A percentile compares a stretch with the other conserved stretches of the same genome.
Evolutionary conservation across 2,329 filamentous ascomycete genomes (phyloP).

Genomic region (Rhynchosporium agropyri): DNA sequence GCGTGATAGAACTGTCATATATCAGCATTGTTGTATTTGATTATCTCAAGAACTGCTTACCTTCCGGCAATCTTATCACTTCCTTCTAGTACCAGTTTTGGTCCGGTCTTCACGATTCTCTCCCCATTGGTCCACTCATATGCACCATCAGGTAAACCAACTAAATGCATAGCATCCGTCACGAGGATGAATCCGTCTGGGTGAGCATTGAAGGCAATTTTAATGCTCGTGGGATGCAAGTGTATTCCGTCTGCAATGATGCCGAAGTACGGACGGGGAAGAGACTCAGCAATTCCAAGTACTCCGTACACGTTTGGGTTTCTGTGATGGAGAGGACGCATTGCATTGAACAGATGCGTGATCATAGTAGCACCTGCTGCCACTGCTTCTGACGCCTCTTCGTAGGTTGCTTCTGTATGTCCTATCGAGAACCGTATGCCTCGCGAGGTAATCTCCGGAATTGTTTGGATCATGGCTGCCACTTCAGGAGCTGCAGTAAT

Average conservation of each 20-base stretch:
- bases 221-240: conserved; percentile 83
- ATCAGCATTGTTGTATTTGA: conserved; percentile 31
- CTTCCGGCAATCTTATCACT: conserved; percentile 79
- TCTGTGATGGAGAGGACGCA: conserved; percentile 86
- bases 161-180: conserved; percentile 88
- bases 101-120: conserved; percentile 69
- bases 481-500: conserved; percentile 86
- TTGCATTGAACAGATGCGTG: conserved; percentile 92
- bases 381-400: conserved; percentile 73
- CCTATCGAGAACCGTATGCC: conserved; percentile 80
- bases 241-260: conserved; percentile 92
- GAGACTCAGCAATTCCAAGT: conserved; percentile 64
- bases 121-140: conserved; percentile 85
- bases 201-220: conserved; percentile 86
- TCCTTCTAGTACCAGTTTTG: conserved; percentile 73
- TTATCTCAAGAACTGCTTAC: conserved; percentile 47
- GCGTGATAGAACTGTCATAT: conserved; percentile 61
- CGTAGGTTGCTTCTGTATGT: conserved; percentile 85
- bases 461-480: conserved; percentile 68
- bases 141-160: conserved; percentile 79
- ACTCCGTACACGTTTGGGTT: conserved; percentile 90
- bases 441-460: conserved; percentile 64
- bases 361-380: conserved; percentile 83
- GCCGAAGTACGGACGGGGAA: conserved; percentile 74
- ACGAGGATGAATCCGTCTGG: conserved; percentile 85